A percentile compares a stretch with the other conserved stretches of the same genome.
phyloP scores from a whole-genome alignment of 2,329 filamentous ascomycete genomes.

The Drechslera avenae region DNA sequence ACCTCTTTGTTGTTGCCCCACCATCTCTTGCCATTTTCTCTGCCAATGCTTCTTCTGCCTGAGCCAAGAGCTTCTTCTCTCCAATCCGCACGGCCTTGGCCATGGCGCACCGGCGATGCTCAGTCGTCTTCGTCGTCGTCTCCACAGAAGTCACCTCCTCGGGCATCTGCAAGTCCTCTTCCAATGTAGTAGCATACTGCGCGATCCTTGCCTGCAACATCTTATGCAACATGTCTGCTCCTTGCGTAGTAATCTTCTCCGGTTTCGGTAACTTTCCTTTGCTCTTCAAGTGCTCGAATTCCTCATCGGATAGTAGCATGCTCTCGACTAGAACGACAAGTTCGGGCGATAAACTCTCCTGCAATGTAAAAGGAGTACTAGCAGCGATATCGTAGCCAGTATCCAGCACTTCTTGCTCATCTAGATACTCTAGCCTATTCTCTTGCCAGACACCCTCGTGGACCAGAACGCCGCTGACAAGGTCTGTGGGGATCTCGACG shows the following conservation, averaged over 20 bases:
- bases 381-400: conserved; percentile 68
- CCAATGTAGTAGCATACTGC: conserved; percentile 61
- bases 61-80: conserved; percentile 70
- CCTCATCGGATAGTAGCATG: conserved; percentile 49
- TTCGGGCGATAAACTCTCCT: conserved; percentile 50
- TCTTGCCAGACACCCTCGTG: conserved; percentile 20
- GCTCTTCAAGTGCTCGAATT: conserved; percentile 50
- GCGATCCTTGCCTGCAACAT: conserved; percentile 49
- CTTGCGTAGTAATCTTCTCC: conserved; percentile 47
- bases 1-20: conserved; percentile 27
- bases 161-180: conserved; percentile 57
- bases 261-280: conserved; percentile 53
- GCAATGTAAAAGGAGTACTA: conserved; percentile 40
- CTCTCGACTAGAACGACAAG: conserved; percentile 52
- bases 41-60: conserved; percentile 52
- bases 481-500: conserved; percentile 71
- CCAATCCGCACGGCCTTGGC: conserved; percentile 71
- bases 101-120: conserved; percentile 55
- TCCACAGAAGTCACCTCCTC: conserved; percentile 42
- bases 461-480: conserved; percentile 51
- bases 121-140: conserved; percentile 6
- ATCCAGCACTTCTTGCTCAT: conserved; percentile 68
- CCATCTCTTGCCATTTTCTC: conserved; percentile 40
- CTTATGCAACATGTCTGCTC: conserved; percentile 47
- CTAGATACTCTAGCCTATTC: conserved; percentile 59